phyloP scores from a whole-genome alignment of 2,329 filamentous ascomycete genomes.

The Trichoderma koningiopsis region DNA sequence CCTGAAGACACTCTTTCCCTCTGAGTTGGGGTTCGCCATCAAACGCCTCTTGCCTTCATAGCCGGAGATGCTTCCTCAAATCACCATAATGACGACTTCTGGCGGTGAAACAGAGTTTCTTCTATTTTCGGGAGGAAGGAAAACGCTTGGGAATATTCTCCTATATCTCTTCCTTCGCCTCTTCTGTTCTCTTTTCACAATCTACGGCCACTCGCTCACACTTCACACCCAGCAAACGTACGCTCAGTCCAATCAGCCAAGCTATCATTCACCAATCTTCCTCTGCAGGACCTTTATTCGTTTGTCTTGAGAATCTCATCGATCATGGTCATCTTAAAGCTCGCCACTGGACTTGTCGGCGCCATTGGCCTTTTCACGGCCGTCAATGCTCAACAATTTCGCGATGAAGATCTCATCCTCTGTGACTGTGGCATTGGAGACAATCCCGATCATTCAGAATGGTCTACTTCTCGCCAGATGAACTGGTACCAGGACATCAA shows the following conservation, averaged over 20 bases:
- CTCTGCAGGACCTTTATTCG: neutral
- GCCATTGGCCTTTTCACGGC: conserved; percentile 32
- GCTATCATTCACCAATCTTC: neutral
- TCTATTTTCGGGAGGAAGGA: neutral
- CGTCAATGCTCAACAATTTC: conserved; percentile 33
- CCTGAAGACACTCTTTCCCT: conserved; percentile 3
- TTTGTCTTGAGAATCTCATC: neutral
- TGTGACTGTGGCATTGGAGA: conserved; percentile 48
- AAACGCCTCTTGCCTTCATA: conserved; percentile 1
- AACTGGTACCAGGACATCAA: conserved; percentile 46
- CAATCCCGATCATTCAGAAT: conserved; percentile 43
- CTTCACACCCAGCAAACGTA: neutral
- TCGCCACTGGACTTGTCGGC: conserved; percentile 29
- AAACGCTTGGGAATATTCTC: neutral
- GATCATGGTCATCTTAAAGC: conserved; percentile 34
- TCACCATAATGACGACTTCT: neutral
- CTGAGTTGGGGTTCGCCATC: neutral
- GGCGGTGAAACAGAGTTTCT: conserved; percentile 5
- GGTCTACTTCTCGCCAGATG: conserved; percentile 49
- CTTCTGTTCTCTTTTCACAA: neutral
- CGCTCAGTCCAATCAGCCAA: neutral
- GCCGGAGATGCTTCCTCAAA: conserved; percentile 15
- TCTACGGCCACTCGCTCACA: neutral
- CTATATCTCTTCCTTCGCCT: neutral
- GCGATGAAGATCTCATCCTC: conserved; percentile 44